Evolutionary conservation across 2,329 filamentous ascomycete genomes (phyloP).

Genomic region (Cladobotryum protrusum): DNA sequence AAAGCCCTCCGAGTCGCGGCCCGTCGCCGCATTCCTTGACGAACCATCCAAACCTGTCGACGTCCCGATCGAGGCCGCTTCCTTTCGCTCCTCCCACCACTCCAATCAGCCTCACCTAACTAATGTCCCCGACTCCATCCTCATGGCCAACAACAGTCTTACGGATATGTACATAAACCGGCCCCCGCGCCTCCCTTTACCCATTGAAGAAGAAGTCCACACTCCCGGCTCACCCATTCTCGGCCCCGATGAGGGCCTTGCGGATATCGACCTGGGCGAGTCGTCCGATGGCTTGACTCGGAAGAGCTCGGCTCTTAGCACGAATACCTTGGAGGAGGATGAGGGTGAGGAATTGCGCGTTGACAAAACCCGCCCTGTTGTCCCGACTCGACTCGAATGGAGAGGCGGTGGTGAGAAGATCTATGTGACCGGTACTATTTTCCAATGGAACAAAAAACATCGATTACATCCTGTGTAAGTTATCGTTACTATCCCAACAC

Average conservation of each 20-base stretch:
- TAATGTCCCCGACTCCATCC: conserved; percentile 34
- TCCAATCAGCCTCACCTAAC: conserved; percentile 22
- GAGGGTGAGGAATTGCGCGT: conserved; percentile 69
- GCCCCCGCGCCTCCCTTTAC: conserved; percentile 85
- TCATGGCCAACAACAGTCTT: conserved; percentile 50
- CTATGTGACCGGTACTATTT: conserved; percentile 95
- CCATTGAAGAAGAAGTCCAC: conserved; percentile 86
- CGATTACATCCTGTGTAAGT: conserved; percentile 79
- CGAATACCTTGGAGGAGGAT: conserved; percentile 68
- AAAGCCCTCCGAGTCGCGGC: conserved; percentile 20
- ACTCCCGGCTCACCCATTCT: conserved; percentile 88
- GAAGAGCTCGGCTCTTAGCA: conserved; percentile 53
- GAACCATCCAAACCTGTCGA: conserved; percentile 52
- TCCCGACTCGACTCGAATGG: conserved; percentile 86
- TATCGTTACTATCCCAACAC: neutral
- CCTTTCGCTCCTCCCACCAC: conserved; percentile 29
- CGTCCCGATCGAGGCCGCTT: conserved; percentile 41
- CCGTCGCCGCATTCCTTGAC: conserved; percentile 21
- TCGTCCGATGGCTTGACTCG: conserved; percentile 44
- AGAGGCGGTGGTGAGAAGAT: conserved; percentile 75
- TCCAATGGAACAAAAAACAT: conserved; percentile 95
- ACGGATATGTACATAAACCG: conserved; percentile 60
- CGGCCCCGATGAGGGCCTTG: conserved; percentile 56
- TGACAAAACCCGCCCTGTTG: conserved; percentile 68
- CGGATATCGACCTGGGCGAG: conserved; percentile 46